Evolutionary conservation across 2,329 filamentous ascomycete species (phyloP).

Genomic region (Botrytis deweyae): DNA sequence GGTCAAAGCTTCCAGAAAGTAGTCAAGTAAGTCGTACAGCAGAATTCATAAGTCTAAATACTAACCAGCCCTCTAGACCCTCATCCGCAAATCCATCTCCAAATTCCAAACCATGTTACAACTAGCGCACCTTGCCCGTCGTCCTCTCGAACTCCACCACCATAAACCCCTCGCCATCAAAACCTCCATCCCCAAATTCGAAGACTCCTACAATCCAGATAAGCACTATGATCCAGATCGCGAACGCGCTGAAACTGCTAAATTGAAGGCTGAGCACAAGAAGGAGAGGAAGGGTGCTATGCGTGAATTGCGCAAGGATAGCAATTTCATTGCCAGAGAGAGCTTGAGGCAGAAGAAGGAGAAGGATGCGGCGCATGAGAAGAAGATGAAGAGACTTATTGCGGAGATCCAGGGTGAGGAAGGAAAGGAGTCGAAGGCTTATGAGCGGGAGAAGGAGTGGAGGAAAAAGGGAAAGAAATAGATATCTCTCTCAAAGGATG

Average conservation of each 20-base stretch:
- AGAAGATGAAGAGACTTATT: conserved; percentile 88
- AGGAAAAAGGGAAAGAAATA: conserved; percentile 64
- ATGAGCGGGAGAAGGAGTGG: conserved; percentile 80
- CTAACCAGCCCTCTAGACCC: conserved; percentile 27
- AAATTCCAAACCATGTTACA: conserved; percentile 56
- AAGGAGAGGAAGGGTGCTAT: conserved; percentile 91
- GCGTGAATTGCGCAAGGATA: conserved; percentile 91
- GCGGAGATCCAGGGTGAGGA: conserved; percentile 96
- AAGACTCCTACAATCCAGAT: conserved; percentile 89
- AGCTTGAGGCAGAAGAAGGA: conserved; percentile 90
- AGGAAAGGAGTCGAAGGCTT: conserved; percentile 79
- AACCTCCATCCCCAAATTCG: conserved; percentile 87
- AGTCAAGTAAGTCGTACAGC: conserved; percentile 31
- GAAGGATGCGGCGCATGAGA: conserved; percentile 89
- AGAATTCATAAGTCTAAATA: neutral
- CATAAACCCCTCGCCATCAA: conserved; percentile 88
- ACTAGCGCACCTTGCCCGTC: conserved; percentile 64
- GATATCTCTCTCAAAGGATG: neutral
- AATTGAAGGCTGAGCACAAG: conserved; percentile 58
- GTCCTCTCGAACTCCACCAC: conserved; percentile 83
- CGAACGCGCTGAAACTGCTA: conserved; percentile 80
- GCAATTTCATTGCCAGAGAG: conserved; percentile 89
- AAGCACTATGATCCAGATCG: conserved; percentile 97
- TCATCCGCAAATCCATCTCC: conserved; percentile 30
- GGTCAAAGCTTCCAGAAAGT: conserved; percentile 48